Percentiles rank a stretch among this genome's conserved stretches.
phyloP scores from a whole-genome alignment of 1,284 basidiomycete species.

The Cutaneotrichosporon sp. region DNA sequence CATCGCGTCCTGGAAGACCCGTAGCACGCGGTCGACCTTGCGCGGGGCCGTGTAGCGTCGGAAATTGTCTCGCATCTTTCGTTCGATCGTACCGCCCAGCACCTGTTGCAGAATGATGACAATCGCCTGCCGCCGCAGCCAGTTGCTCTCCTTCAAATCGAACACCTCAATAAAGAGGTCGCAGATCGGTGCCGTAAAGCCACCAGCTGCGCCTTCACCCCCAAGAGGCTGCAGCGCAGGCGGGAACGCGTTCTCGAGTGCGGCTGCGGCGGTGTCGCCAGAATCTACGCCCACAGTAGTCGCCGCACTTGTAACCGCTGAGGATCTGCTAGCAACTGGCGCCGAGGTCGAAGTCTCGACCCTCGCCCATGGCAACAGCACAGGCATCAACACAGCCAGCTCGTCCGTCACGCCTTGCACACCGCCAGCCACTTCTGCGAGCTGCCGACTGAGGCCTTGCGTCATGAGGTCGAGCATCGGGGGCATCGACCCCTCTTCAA shows the following conservation, averaged over 20 bases:
- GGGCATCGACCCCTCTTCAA: constrained; percentile 69
- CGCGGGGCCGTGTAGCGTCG: constrained; percentile 65
- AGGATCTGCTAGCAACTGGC: neutral
- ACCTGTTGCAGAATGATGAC: constrained; percentile 95
- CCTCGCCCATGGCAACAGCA: neutral
- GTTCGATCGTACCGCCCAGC: constrained; percentile 89
- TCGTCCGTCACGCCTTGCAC: constrained; percentile 75
- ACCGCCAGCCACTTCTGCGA: constrained; percentile 76
- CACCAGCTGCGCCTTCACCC: constrained; percentile 72
- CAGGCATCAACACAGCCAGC: constrained; percentile 26
- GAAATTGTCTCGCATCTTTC: constrained; percentile 74
- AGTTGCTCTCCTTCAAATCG: constrained; percentile 90
- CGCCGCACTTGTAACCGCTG: neutral
- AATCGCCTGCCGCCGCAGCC: constrained; percentile 93
- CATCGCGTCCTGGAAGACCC: constrained; percentile 66
- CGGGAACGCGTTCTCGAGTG: constrained; percentile 52
- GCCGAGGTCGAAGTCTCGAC: neutral
- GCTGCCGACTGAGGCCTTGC: constrained; percentile 69
- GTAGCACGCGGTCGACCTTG: constrained; percentile 66
- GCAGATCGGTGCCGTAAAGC: constrained; percentile 89
- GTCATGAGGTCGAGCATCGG: constrained; percentile 88
- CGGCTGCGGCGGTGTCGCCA: neutral
- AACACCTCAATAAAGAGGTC: constrained; percentile 89
- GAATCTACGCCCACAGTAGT: neutral
- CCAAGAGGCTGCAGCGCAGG: constrained; percentile 67